phyloP scores from a whole-genome alignment of 2,329 filamentous ascomycete species.

The Epichloe uncinata region DNA sequence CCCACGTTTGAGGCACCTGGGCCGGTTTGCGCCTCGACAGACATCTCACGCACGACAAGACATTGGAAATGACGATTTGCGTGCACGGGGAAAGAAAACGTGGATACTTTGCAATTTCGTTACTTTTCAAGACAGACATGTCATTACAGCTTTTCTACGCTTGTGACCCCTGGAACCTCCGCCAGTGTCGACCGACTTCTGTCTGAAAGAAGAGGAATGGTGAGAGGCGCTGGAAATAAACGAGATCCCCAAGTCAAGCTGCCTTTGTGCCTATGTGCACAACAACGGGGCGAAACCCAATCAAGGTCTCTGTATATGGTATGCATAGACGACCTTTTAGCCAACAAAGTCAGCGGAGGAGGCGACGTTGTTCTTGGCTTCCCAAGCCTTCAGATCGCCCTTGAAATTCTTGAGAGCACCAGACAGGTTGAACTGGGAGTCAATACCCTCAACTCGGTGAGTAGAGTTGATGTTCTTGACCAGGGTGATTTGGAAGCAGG shows the following conservation, averaged over 20 bases:
- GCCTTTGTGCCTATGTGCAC: neutral
- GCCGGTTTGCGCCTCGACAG: no score
- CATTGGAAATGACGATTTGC: no score
- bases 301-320: no score
- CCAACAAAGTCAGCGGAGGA: conserved; percentile 18
- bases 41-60: no score
- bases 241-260: neutral
- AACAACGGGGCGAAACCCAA: no score
- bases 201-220: no score
- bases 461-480: conserved; percentile 91
- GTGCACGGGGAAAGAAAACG: no score
- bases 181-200: no score
- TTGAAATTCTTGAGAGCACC: conserved; percentile 39
- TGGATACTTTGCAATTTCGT: no score
- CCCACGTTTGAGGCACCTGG: neutral
- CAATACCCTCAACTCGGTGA: conserved; percentile 67
- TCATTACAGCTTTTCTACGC: no score
- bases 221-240: neutral
- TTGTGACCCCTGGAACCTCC: neutral
- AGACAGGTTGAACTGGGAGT: conserved; percentile 53
- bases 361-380: conserved; percentile 23
- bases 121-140: no score
- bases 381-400: conserved; percentile 21
- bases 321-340: conserved; percentile 1
- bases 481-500: conserved; percentile 77